Evolutionary conservation across 345 rosid genomes (phyloP).

Genomic region (Salix viminalis): DNA sequence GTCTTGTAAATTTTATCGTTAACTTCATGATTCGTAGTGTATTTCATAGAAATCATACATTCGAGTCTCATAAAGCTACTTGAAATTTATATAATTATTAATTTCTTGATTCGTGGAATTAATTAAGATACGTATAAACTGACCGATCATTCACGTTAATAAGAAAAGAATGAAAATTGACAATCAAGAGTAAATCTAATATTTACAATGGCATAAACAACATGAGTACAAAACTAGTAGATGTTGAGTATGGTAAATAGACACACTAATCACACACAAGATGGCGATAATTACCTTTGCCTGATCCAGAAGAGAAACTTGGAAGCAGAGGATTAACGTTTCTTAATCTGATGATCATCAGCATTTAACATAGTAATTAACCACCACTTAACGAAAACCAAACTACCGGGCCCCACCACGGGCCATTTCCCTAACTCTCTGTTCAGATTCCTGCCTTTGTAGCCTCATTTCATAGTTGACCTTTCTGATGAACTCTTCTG

Average conservation of each 20-base stretch:
- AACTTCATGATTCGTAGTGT: too few species aligned
- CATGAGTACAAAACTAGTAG: background rate
- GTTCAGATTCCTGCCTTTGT: slow-evolving; percentile 43
- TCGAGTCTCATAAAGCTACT: too few species aligned
- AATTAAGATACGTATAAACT: too few species aligned
- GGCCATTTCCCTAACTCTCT: slow-evolving; percentile 27
- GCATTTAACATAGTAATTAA: background rate
- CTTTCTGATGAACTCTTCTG: slow-evolving; percentile 46
- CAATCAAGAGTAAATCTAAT: background rate
- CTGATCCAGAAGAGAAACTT: background rate
- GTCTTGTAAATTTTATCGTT: too few species aligned
- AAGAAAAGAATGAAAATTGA: too few species aligned
- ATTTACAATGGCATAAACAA: background rate
- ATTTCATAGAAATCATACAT: fast-evolving
- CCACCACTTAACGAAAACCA: background rate
- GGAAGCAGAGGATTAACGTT: background rate
- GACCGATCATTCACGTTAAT: too few species aligned
- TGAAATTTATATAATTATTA: too few species aligned
- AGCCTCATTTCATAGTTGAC: slow-evolving; percentile 36
- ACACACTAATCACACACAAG: background rate
- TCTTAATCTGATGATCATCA: too few species aligned
- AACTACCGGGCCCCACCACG: slow-evolving; percentile 1
- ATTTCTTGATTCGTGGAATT: too few species aligned
- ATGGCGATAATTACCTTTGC: background rate
- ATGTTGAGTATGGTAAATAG: background rate